Conservation (phyloP, 805 yeast genomes). For the Candida dajiaensis region DNA sequence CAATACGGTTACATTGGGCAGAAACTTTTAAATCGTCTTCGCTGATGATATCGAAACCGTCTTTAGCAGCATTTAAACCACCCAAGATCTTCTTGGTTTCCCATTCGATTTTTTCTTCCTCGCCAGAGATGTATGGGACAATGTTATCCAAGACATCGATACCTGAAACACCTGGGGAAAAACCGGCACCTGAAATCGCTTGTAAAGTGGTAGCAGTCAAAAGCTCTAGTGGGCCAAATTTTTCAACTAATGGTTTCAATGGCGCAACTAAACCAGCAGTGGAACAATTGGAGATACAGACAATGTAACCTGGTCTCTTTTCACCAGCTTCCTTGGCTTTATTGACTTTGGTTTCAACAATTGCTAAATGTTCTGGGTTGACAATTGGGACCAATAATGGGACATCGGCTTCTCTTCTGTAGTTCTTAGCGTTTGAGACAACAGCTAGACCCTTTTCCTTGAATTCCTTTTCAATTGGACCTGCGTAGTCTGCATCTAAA, state of each 20-base stretch:
- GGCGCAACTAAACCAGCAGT: slow-evolving; percentile 98
- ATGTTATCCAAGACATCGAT: slow-evolving; percentile 92
- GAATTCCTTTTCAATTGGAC: slow-evolving; percentile 83
- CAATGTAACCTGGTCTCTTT: slow-evolving; percentile 70
- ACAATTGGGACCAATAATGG: slow-evolving; percentile 95
- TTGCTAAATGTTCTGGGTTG: slow-evolving; percentile 82
- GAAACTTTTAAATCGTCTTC: slow-evolving; percentile 77
- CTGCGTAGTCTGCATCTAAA: slow-evolving; percentile 88
- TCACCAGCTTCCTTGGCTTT: slow-evolving; percentile 51
- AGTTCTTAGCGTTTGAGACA: slow-evolving; percentile 93
- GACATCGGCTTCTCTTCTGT: slow-evolving; percentile 79
- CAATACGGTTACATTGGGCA: slow-evolving; percentile 95
- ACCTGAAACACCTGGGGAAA: slow-evolving; percentile 95
- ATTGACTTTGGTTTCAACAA: slow-evolving; percentile 53
- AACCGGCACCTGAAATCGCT: slow-evolving; percentile 98
- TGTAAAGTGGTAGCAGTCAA: slow-evolving; percentile 90
- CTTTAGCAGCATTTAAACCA: slow-evolving; percentile 40
- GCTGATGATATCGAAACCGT: slow-evolving; percentile 50
- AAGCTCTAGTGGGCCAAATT: slow-evolving; percentile 84
- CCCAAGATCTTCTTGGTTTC: slow-evolving; percentile 96
- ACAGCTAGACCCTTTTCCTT: slow-evolving; percentile 76
- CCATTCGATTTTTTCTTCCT: slow-evolving; percentile 98
- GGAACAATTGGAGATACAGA: slow-evolving; percentile 96
- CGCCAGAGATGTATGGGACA: slow-evolving; percentile 92
- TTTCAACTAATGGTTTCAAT: slow-evolving; percentile 84